Conservation (phyloP, 2,329 filamentous ascomycete genomes). For the Microsporum audouinii region DNA sequence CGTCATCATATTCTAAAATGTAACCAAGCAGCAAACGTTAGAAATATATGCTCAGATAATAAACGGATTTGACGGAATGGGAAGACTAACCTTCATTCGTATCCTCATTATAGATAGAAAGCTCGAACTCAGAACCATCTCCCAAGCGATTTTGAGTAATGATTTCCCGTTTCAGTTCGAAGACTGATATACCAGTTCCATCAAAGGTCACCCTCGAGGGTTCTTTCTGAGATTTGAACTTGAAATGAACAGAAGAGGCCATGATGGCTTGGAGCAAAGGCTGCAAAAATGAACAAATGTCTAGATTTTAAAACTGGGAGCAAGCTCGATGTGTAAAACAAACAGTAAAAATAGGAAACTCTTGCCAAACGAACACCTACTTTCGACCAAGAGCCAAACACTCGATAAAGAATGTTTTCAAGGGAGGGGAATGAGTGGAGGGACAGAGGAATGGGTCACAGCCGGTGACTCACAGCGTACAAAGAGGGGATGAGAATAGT, state of each 20-base stretch:
- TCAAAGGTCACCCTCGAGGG: conserved; percentile 91
- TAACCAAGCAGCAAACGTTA: conserved; percentile 14
- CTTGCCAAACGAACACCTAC: neutral
- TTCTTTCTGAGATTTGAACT: conserved; percentile 98
- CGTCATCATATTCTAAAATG: conserved; percentile 78
- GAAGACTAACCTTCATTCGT: conserved; percentile 67
- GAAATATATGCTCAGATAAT: neutral
- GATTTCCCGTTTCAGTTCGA: conserved; percentile 97
- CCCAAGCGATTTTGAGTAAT: conserved; percentile 88
- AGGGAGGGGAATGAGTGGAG: neutral
- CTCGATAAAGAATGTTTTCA: neutral
- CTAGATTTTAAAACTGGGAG: conserved; percentile 13
- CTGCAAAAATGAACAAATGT: conserved; percentile 13
- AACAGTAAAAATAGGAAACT: neutral
- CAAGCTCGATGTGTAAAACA: conserved; percentile 2
- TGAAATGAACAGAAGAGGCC: conserved; percentile 98
- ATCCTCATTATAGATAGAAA: conserved; percentile 88
- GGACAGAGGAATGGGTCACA: neutral
- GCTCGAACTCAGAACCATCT: conserved; percentile 91
- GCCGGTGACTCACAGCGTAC: neutral
- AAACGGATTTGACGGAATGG: neutral
- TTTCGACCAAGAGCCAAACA: neutral
- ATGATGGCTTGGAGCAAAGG: conserved; percentile 41
- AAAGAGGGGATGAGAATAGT: neutral
- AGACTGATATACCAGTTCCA: conserved; percentile 93